These are phyloP conservation scores for Coemansia sp. DNA, from an alignment of 192 early-diverging fungal genomes.

Conservation along the genomic window DNA sequence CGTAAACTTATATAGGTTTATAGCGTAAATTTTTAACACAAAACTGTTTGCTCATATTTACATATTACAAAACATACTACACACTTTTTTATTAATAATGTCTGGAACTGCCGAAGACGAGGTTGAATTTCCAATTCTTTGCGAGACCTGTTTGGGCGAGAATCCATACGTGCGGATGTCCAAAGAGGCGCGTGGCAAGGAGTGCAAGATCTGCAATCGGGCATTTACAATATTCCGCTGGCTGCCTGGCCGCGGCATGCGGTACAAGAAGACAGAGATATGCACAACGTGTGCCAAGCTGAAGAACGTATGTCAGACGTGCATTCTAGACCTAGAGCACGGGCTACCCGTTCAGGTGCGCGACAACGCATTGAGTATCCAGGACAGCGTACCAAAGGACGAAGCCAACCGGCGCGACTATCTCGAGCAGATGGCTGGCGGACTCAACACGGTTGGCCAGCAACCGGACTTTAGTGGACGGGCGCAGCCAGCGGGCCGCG, in stretches of 20 bases:
- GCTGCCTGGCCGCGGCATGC: constrained; percentile 91
- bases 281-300: constrained; percentile 97
- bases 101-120: constrained; percentile 4
- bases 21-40: too few species aligned
- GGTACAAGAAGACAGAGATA: constrained; percentile 98
- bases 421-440: constrained; percentile 72
- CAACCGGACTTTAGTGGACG: constrained; percentile 33
- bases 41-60: too few species aligned
- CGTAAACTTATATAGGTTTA: too few species aligned
- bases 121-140: constrained; percentile 79
- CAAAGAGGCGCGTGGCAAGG: constrained; percentile 67
- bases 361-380: constrained; percentile 77
- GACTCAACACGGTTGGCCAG: constrained; percentile 15
- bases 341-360: constrained; percentile 91
- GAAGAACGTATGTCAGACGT: constrained; percentile 99
- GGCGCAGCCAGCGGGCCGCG: constrained; percentile 51
- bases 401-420: constrained; percentile 89
- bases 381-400: constrained; percentile 73
- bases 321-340: constrained; percentile 93
- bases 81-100: too few species aligned
- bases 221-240: constrained; percentile 97
- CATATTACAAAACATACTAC: too few species aligned
- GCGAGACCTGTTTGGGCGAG: constrained; percentile 95
- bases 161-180: constrained; percentile 99
- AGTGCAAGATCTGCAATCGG: constrained; percentile 84